phyloP scores from a whole-genome alignment of 441 rosid species.

The Manihot esculenta region DNA sequence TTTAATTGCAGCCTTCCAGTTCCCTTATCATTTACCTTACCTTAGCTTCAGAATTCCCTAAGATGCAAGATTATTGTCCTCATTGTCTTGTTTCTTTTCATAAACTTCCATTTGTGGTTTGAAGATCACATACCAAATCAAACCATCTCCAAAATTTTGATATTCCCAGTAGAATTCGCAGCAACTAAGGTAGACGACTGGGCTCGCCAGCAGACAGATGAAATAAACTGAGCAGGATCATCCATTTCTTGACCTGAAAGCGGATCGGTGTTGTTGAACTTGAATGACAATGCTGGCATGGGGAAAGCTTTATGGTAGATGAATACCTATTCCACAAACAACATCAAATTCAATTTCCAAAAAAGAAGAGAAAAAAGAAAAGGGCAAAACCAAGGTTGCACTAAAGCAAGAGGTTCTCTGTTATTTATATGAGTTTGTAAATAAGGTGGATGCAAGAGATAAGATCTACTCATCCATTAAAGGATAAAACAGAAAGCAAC shows the following conservation, averaged over 20 bases:
- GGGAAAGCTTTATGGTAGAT: slow-evolving; percentile 98
- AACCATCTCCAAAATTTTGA: slow-evolving; percentile 94
- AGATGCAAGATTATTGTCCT: slow-evolving; percentile 6
- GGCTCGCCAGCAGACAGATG: slow-evolving; percentile 93
- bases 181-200: slow-evolving; percentile 82
- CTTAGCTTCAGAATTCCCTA: slow-evolving; percentile 24
- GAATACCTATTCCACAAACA: slow-evolving; percentile 53
- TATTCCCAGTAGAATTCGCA: slow-evolving; percentile 94
- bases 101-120: background rate
- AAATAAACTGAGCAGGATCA: slow-evolving; percentile 74
- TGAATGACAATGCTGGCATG: slow-evolving; percentile 87
- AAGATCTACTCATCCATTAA: background rate
- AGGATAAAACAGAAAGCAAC: background rate
- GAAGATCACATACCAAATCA: slow-evolving; percentile 23
- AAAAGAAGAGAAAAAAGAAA: no score
- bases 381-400: no score
- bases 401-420: background rate
- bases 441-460: background rate
- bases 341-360: background rate
- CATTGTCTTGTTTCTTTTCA: slow-evolving; percentile 1
- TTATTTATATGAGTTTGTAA: background rate
- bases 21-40: slow-evolving; percentile 23
- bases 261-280: slow-evolving; percentile 59
- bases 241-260: slow-evolving; percentile 64
- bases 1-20: slow-evolving; percentile 16